Evolutionary conservation across 2,329 filamentous ascomycete genomes (phyloP).

Genomic region (Verticillium dahliae): DNA sequence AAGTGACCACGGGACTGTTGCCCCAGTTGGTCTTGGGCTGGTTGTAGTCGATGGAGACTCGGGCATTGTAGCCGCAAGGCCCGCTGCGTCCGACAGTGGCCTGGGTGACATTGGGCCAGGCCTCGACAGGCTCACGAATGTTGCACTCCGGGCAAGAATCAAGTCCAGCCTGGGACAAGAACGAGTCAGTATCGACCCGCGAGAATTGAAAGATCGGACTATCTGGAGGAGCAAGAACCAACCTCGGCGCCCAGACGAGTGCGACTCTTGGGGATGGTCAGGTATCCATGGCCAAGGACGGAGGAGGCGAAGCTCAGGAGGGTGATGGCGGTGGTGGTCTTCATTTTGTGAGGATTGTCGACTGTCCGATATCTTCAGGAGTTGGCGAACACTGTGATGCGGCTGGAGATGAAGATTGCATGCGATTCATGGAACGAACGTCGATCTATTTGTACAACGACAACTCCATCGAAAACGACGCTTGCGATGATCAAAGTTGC

Average conservation of each 20-base stretch:
- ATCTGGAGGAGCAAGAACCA: background rate
- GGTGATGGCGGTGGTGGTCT: slow-evolving; percentile 5
- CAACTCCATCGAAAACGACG: background rate
- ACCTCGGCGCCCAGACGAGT: slow-evolving; percentile 37
- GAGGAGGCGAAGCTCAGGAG: slow-evolving; percentile 8
- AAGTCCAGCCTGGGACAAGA: slow-evolving; percentile 28
- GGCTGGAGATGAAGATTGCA: background rate
- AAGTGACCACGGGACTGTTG: slow-evolving; percentile 31
- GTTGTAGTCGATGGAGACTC: slow-evolving; percentile 47
- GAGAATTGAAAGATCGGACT: no score
- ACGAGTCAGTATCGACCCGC: slow-evolving; percentile 2
- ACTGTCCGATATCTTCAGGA: background rate
- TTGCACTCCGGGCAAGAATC: slow-evolving; percentile 49
- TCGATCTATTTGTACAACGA: background rate
- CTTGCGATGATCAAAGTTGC: background rate
- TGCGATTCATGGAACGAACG: background rate
- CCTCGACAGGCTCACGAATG: slow-evolving; percentile 43
- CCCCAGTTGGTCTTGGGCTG: slow-evolving; percentile 37
- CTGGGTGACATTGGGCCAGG: slow-evolving; percentile 40
- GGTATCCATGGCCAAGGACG: slow-evolving; percentile 35
- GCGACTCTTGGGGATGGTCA: slow-evolving; percentile 34
- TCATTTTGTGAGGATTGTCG: slow-evolving; percentile 4
- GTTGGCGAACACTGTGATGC: background rate
- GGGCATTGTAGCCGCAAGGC: slow-evolving; percentile 47
- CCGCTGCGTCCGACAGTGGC: slow-evolving; percentile 41